Base-by-base conservation (phyloP, 129 eudicot genomes). In the Pseudognaphalium luteoalbum region DNA sequence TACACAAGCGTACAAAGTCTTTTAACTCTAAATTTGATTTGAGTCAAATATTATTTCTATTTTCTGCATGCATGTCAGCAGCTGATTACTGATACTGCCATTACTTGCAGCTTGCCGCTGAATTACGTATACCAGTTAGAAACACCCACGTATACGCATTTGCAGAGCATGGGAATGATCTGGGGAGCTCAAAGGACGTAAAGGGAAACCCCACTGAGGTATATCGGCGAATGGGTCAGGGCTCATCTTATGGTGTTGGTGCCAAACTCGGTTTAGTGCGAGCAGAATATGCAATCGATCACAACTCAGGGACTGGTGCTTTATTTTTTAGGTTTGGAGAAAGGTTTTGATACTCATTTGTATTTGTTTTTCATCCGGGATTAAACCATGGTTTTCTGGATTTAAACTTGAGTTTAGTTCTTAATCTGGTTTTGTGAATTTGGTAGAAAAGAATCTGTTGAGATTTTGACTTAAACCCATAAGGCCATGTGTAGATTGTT, bases 181-280 rank as follows among this genome's bases (percentile, higher is more conserved):
- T 95, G 61, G 99, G 97, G 61, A 95, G 94, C 66, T 95, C 99
- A 22, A 91, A 89, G 79, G 92, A 89, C 21, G 92, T 95, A 5
- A 89, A 95, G 78, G 99, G 97, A 66, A 95, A 95, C 83, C 99
- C 99, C 44, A 95, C 99, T 0, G 88, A 89, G 84, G 99, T 91
- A 5, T 95, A 95, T 74, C 82, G 96, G 78, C 84, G 99, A 56
- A 81, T 87, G 94, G 99, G 99, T 14, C 88, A 86, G 22, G 99
- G 99, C 16, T 95, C 99, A 1, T 95, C 99, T 0, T 95, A 95
- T 50, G 99, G 99, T 75, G 89, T 81, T 33, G 99, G 99, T 51
- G 94, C 85, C 5, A 91, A 95, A 86, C 81, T 95, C 30, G 99
- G 99, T 29, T 81, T 89, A 33, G 96, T 95, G 52, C 88, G 99